Evolutionary conservation across 371 early-diverging fungal genomes (phyloP).

Genomic region (Apophysomyces ossiformis): DNA sequence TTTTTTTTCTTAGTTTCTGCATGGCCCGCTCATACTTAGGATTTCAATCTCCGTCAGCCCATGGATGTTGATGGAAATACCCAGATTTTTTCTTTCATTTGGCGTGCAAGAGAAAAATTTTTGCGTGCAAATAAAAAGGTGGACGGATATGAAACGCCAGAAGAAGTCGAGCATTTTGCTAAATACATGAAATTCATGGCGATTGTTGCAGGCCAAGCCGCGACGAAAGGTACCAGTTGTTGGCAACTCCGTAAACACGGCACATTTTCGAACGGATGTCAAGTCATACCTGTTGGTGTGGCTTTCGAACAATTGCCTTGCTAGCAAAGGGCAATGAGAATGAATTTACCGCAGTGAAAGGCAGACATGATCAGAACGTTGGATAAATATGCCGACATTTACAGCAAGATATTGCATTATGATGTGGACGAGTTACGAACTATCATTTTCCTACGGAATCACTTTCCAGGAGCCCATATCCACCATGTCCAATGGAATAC

Average conservation of each 20-base stretch:
- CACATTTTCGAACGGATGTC: background rate
- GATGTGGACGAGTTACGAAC: background rate
- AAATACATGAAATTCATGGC: background rate
- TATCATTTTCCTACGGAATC: background rate
- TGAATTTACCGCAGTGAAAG: background rate
- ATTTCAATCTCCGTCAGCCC: no score
- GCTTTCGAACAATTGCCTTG: conserved; percentile 12
- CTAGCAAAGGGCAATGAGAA: conserved; percentile 13
- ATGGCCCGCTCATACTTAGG: no score
- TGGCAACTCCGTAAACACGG: background rate
- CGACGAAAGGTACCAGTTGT: background rate
- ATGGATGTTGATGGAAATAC: no score
- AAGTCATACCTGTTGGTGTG: conserved; percentile 2
- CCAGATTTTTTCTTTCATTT: no score
- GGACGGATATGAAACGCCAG: background rate
- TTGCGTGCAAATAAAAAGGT: background rate
- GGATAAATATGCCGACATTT: background rate
- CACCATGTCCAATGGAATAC: background rate
- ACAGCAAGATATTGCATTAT: background rate
- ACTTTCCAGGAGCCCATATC: background rate
- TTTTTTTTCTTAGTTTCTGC: no score
- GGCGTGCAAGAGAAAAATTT: no score
- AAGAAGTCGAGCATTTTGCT: background rate
- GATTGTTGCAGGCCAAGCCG: background rate
- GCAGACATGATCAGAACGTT: conserved; percentile 1